Base-by-base conservation (phyloP, 2,329 filamentous ascomycete genomes). In the Pseudocercospora macadamiae region DNA sequence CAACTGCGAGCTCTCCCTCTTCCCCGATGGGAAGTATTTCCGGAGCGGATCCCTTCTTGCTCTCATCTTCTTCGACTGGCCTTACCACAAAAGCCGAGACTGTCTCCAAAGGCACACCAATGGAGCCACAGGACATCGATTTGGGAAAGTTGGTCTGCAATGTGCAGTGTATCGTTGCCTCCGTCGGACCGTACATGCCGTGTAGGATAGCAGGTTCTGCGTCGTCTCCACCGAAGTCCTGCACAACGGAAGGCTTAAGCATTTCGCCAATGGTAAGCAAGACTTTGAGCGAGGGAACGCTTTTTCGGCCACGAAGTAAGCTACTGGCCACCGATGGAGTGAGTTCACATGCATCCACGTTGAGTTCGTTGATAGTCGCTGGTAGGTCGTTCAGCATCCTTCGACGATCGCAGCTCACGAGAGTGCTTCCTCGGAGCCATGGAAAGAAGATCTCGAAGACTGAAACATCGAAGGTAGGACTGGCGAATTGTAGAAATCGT, bases 371-470 rank as follows among this genome's bases (percentile, higher is more conserved):
- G 58, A 97, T 85, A 9, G 86, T 81, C 0, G 77, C 81, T 0
- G 89, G 86, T 19, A 97, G 82, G 69, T 96, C 86, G 61, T 89
- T 84, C 39, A 97, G 80, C 79, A 96, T 85, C 30, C 84, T 79
- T 49, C 80, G 79, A 25, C 92, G 84, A 56, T 86, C 82, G 64
- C 88, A 91, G 55, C 85, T 84, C 48, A 93, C 84, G 2, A 97
- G 77, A 0, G 91, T 96, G 19, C 79, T 79, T 2, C 89, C 89
- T 57, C 91, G 82, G 62, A 87, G 88, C 14, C 93, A 78, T 0
- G 93, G 89, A 64, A 96, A 96, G 80, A 96, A 96, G 5, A 96
- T 93, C 71, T 97, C 93, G 71, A 97, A 97, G 4, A 96, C 88
- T 0, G 91, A 96, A 6, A 97, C 93, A 73, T 97, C 93, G 71